Evolutionary conservation across 176 grass and related monocot species (phyloP).

Genomic region (Paspalum vaginatum): DNA sequence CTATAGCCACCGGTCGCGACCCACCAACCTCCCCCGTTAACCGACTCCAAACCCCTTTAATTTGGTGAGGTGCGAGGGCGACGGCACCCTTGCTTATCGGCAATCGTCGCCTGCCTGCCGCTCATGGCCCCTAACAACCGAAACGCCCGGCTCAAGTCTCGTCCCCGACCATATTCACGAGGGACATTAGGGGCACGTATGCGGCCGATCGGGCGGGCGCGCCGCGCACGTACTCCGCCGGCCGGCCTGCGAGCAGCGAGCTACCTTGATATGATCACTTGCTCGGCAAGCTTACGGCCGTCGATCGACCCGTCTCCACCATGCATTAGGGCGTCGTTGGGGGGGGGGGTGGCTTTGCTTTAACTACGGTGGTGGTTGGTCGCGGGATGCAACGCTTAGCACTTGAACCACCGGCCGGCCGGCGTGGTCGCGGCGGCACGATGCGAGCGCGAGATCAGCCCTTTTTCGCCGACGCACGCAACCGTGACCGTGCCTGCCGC

Average conservation of each 20-base stretch:
- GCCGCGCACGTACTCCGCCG: background rate
- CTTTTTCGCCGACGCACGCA: constrained; percentile 30
- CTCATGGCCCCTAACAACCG: constrained; percentile 7
- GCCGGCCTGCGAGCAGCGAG: background rate
- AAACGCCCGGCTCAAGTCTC: constrained; percentile 21
- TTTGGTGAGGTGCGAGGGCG: constrained; percentile 20
- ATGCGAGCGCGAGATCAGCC: background rate
- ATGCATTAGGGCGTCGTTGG: background rate
- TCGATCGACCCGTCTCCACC: background rate
- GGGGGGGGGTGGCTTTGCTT: constrained; percentile 24
- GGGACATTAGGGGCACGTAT: background rate
- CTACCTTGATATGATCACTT: constrained; percentile 22
- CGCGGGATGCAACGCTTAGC: constrained; percentile 28
- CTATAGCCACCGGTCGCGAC: constrained; percentile 26
- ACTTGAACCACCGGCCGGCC: constrained; percentile 31
- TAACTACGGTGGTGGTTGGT: constrained; percentile 39
- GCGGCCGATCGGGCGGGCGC: background rate
- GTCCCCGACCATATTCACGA: background rate
- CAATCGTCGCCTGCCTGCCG: background rate
- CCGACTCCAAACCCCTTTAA: background rate
- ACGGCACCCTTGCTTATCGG: constrained; percentile 28
- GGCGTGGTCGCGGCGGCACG: background rate
- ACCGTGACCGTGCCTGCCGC: background rate
- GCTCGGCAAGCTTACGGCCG: constrained; percentile 26
- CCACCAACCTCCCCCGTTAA: constrained; percentile 32